Base-by-base conservation (phyloP, 2,329 filamentous ascomycete genomes). In the Pezicula neosporulosa region DNA sequence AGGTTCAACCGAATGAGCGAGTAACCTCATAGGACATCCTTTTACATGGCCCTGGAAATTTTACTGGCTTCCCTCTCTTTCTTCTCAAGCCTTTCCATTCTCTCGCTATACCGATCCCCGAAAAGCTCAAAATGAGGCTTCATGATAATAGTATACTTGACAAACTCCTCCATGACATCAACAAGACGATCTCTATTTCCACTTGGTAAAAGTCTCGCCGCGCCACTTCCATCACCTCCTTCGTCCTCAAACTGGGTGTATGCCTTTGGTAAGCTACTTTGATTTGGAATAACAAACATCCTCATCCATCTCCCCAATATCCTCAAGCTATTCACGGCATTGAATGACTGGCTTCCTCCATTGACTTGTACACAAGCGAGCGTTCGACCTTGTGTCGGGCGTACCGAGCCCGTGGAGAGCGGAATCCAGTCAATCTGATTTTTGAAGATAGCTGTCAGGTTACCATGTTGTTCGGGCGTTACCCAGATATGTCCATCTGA, bases 371-470 rank as follows among this genome's bases (percentile, higher is more conserved):
- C 78, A 19, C 87, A 73, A 1, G 78, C 77, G 1, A 87, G 70
- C 0, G 83, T 87, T 1, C 83, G 75, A 33, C 83, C 83, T 67
- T 87, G 83, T 0, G 84, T 87, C 0, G 82, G 84, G 0, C 83
- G 78, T 0, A 87, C 77, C 8, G 78, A 80, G 21, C 83, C 83
- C 0, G 78, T 78, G 2, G 72, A 76, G 0, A 87, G 70, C 0
- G 83, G 83, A 37, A 87, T 83, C 85, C 84, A 87, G 64, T 87
- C 84, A 44, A 87, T 86, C 56, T 87, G 83, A 56, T 85, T 84
- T 56, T 87, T 87, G 72, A 87, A 87, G 0, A 86, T 78, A 4
- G 76, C 81, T 0, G 83, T 86, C 73, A 86, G 58, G 56, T 82
- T 85, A 0, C 84, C 84, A 56, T 87, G 83, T 66, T 87, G 83